These are phyloP conservation scores for Apiotrichum porosum DNA, from an alignment of 1,284 basidiomycete species.

Conservation along the genomic window DNA sequence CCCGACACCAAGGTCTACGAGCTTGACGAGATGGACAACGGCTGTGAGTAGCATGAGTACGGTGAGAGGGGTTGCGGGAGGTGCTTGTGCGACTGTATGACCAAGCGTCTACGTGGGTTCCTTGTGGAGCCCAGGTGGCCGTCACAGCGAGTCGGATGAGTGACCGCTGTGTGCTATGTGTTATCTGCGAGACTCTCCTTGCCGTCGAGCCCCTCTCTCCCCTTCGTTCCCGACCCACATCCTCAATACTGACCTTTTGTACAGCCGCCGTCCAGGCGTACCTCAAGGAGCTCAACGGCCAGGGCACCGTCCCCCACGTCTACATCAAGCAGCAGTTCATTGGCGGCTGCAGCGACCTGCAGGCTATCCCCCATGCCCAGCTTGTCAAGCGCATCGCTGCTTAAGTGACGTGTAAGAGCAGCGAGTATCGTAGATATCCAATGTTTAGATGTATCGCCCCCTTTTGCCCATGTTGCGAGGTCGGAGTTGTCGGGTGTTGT, in stretches of 20 bases:
- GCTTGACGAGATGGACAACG: constrained; percentile 46
- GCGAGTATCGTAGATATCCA: too few species aligned
- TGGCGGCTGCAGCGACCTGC: constrained; percentile 46
- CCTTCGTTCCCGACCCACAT: background rate
- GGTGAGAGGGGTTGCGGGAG: too few species aligned
- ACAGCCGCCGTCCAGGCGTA: constrained; percentile 47
- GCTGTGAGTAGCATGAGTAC: constrained; percentile 26
- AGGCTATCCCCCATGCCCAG: constrained; percentile 35
- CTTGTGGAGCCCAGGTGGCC: too few species aligned
- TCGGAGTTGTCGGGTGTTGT: too few species aligned
- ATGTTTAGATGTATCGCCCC: too few species aligned
- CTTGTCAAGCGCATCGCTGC: constrained; percentile 40
- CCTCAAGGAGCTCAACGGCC: constrained; percentile 42
- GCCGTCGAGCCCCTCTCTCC: background rate
- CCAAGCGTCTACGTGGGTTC: too few species aligned
- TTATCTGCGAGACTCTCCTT: background rate
- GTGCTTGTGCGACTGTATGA: too few species aligned
- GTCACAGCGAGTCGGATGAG: too few species aligned
- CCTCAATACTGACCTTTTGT: background rate
- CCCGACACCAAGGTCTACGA: constrained; percentile 40
- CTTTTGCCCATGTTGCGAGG: too few species aligned
- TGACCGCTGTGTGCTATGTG: too few species aligned
- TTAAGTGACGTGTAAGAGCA: too few species aligned
- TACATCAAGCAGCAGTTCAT: constrained; percentile 47
- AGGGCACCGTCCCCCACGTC: constrained; percentile 47